Evolutionary conservation across 169 alveolate genomes (phyloP).

Genomic region (Babesia divergens): DNA sequence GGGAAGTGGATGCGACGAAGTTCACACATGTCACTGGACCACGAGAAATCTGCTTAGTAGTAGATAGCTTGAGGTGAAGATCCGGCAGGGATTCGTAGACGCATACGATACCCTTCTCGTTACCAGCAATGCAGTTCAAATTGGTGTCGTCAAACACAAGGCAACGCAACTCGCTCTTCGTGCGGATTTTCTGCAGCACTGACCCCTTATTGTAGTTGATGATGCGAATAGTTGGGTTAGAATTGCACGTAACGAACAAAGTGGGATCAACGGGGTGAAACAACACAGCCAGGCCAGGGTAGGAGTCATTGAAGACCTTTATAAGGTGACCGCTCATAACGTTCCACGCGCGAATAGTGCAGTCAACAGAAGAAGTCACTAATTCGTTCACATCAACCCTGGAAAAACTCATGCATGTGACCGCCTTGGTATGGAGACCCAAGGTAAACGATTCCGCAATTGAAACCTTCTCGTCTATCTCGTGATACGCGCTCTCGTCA

Average conservation of each 20-base stretch:
- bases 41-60: constrained; percentile 62
- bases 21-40: constrained; percentile 74
- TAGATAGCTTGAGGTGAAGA: constrained; percentile 60
- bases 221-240: constrained; percentile 78
- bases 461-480: constrained; percentile 35
- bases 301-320: constrained; percentile 81
- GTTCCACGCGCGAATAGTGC: constrained; percentile 83
- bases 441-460: constrained; percentile 60
- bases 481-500: constrained; percentile 24
- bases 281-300: constrained; percentile 76
- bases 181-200: constrained; percentile 74
- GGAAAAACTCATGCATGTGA: constrained; percentile 73
- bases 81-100: constrained; percentile 71
- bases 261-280: constrained; percentile 80
- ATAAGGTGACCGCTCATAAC: constrained; percentile 79
- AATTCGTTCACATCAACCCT: constrained; percentile 66
- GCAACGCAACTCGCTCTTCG: constrained; percentile 80
- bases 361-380: constrained; percentile 80
- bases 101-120: constrained; percentile 77
- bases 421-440: constrained; percentile 69
- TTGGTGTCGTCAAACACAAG: constrained; percentile 80
- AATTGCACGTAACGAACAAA: constrained; percentile 73
- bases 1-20: constrained; percentile 70
- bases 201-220: constrained; percentile 80
- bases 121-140: constrained; percentile 80